Conservation (phyloP, 2,329 filamentous ascomycete species). For the Cercospora berteroae region DNA sequence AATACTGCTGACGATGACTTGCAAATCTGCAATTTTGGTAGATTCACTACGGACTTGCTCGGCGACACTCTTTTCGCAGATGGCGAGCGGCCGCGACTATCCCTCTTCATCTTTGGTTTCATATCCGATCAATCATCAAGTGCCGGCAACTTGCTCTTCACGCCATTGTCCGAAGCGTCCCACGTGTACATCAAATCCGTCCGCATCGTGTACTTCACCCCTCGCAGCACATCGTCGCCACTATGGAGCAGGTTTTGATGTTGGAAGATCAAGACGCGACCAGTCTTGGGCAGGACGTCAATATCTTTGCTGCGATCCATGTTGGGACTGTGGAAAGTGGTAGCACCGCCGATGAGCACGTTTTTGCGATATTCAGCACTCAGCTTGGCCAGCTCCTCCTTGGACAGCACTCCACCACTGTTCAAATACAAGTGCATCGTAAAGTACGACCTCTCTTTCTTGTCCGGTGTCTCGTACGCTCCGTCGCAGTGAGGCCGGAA, state of each 20-base stretch:
- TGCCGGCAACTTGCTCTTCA: conserved; percentile 19
- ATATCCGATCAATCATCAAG: conserved; percentile 11
- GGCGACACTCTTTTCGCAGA: neutral
- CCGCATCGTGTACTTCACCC: conserved; percentile 56
- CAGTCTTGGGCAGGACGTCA: conserved; percentile 51
- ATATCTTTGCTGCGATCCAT: conserved; percentile 36
- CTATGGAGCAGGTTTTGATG: conserved; percentile 53
- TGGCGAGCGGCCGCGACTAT: neutral
- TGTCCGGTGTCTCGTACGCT: conserved; percentile 57
- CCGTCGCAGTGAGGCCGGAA: conserved; percentile 73
- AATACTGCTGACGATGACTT: conserved; percentile 43
- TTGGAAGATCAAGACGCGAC: conserved; percentile 57
- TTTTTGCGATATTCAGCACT: conserved; percentile 31
- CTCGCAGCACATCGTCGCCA: conserved; percentile 54
- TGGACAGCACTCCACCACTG: conserved; percentile 15
- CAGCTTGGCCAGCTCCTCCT: conserved; percentile 23
- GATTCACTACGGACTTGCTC: neutral
- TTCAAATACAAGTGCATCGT: conserved; percentile 55
- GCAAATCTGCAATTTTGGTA: neutral
- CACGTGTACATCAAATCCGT: conserved; percentile 56
- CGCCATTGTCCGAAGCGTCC: conserved; percentile 25
- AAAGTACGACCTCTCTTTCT: conserved; percentile 51
- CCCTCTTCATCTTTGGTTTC: neutral
- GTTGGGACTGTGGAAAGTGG: conserved; percentile 47
- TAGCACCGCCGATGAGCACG: conserved; percentile 53